A percentile compares a stretch with the other conserved stretches of the same genome.
Evolutionary conservation across 331 rosid species (phyloP).

Genomic region (Malus hybrid): DNA sequence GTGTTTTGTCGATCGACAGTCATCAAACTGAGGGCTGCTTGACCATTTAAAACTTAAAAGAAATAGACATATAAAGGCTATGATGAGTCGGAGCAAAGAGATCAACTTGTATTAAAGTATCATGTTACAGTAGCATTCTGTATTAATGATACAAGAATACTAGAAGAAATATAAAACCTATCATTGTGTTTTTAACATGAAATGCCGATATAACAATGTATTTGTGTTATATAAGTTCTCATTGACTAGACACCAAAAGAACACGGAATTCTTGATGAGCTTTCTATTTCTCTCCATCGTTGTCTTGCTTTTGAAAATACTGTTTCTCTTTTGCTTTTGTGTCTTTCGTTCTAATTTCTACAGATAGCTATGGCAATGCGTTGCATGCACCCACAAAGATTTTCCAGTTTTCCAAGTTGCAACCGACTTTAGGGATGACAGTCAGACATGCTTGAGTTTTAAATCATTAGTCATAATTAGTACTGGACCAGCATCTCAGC

Average conservation of each 20-base stretch:
- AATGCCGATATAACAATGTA: fast-evolving
- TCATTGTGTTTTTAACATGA: too few species aligned
- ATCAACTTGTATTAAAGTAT: background rate
- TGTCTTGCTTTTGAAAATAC: background rate
- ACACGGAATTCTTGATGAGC: background rate
- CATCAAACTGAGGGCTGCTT: too few species aligned
- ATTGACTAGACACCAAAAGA: background rate
- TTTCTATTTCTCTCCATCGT: background rate
- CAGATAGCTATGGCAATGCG: background rate
- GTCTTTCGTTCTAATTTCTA: background rate
- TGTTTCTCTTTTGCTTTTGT: background rate
- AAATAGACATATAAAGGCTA: too few species aligned
- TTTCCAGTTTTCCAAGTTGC: background rate
- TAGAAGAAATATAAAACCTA: fast-evolving
- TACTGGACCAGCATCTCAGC: background rate
- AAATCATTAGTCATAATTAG: background rate
- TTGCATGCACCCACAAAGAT: background rate
- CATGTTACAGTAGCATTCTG: too few species aligned
- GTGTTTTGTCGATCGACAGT: background rate
- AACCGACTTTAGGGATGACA: background rate
- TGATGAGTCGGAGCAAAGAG: background rate
- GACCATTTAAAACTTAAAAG: too few species aligned
- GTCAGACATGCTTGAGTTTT: background rate
- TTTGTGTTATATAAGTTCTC: too few species aligned
- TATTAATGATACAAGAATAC: fast-evolving